Evolutionary conservation across 2,329 filamentous ascomycete species (phyloP).

Genomic region (Scolecobasidium constrictum): DNA sequence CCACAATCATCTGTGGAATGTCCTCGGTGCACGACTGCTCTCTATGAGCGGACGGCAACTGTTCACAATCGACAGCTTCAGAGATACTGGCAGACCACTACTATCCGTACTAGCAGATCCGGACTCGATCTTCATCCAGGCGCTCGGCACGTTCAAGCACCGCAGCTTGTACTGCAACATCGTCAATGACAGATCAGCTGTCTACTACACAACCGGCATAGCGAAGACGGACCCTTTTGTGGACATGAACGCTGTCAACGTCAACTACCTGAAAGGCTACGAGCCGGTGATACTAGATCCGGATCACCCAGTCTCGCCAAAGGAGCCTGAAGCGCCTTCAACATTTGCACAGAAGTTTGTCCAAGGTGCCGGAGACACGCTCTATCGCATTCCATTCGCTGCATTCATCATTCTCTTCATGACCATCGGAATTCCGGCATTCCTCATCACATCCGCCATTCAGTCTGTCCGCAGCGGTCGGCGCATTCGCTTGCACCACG

Average conservation of each 20-base stretch:
- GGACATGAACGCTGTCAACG: slow-evolving; percentile 53
- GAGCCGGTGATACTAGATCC: slow-evolving; percentile 66
- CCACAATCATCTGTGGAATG: slow-evolving; percentile 50
- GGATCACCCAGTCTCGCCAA: slow-evolving; percentile 44
- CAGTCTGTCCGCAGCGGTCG: slow-evolving; percentile 66
- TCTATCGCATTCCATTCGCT: slow-evolving; percentile 35
- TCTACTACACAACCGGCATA: slow-evolving; percentile 75
- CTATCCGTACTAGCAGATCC: slow-evolving; percentile 74
- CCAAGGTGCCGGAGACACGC: slow-evolving; percentile 23
- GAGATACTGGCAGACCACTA: slow-evolving; percentile 69
- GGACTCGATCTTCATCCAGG: slow-evolving; percentile 74
- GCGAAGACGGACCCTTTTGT: slow-evolving; percentile 67
- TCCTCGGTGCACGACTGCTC: slow-evolving; percentile 69
- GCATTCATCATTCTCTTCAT: slow-evolving; percentile 58
- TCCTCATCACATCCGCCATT: slow-evolving; percentile 63
- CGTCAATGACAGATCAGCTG: slow-evolving; percentile 70
- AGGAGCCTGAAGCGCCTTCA: slow-evolving; percentile 20
- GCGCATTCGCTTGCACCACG: slow-evolving; percentile 67
- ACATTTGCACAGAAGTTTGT: slow-evolving; percentile 25
- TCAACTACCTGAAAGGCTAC: slow-evolving; percentile 66
- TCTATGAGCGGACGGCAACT: slow-evolving; percentile 79
- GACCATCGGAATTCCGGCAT: slow-evolving; percentile 60
- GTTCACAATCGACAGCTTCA: slow-evolving; percentile 77
- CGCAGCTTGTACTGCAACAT: slow-evolving; percentile 78
- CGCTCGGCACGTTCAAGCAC: slow-evolving; percentile 63